These are phyloP conservation scores for Cryptosporidium ryanae DNA, from an alignment of 169 alveolate species.

Conservation along the genomic window DNA sequence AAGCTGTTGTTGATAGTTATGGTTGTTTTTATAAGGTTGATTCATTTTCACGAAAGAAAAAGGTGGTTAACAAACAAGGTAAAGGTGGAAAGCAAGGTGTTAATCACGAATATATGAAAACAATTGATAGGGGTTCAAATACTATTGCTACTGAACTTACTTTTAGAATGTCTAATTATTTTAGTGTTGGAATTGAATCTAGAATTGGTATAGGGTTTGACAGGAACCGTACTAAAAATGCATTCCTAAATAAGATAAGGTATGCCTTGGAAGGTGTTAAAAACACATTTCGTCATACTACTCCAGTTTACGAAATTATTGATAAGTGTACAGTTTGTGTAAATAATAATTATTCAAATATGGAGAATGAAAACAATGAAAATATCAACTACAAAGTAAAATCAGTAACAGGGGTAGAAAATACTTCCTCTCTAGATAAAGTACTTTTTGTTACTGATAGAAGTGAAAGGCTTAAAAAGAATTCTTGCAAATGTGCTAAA, in stretches of 20 bases:
- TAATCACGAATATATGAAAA: slow-evolving; percentile 32
- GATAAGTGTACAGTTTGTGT: slow-evolving; percentile 67
- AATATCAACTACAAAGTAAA: background rate
- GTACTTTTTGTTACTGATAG: slow-evolving; percentile 54
- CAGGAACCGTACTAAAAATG: slow-evolving; percentile 82
- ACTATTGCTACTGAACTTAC: slow-evolving; percentile 56
- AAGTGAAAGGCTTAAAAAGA: slow-evolving; percentile 1
- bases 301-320: slow-evolving; percentile 49
- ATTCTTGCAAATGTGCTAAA: slow-evolving; percentile 41
- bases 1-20: slow-evolving; percentile 84
- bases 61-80: slow-evolving; percentile 72
- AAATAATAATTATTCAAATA: slow-evolving; percentile 9
- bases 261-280: slow-evolving; percentile 67
- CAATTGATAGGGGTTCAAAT: slow-evolving; percentile 42
- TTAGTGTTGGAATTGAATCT: slow-evolving; percentile 93
- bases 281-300: slow-evolving; percentile 63
- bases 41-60: slow-evolving; percentile 65
- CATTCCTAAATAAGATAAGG: slow-evolving; percentile 75
- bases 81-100: slow-evolving; percentile 34
- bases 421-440: slow-evolving; percentile 9
- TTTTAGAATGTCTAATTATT: slow-evolving; percentile 89
- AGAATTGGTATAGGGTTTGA: slow-evolving; percentile 93
- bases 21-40: slow-evolving; percentile 82
- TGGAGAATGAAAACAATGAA: too few relatives aligned
- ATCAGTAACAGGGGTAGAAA: background rate